These are phyloP conservation scores for Galeopsis tetrahit DNA, from an alignment of 257 asterid genomes.

Conservation along the genomic window DNA sequence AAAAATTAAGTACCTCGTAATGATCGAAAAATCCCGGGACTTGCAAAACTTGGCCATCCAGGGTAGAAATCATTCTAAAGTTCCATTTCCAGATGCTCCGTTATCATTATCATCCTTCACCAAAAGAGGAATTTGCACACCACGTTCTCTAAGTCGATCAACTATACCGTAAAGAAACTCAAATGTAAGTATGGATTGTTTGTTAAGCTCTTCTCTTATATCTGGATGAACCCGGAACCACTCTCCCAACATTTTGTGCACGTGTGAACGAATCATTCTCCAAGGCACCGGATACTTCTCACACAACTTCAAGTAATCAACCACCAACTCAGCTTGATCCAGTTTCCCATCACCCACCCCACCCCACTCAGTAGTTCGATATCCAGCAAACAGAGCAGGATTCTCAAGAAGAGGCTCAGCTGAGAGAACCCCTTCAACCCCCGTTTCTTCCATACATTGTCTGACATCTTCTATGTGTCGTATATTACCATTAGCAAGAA, in stretches of 20 bases:
- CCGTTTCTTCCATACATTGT: slow-evolving; percentile 77
- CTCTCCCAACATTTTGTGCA: slow-evolving; percentile 91
- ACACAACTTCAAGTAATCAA: slow-evolving; percentile 75
- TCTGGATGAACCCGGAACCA: slow-evolving; percentile 82
- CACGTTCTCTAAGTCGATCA: slow-evolving; percentile 68
- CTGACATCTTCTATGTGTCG: slow-evolving; percentile 74
- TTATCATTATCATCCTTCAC: slow-evolving; percentile 43
- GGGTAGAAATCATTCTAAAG: neutral
- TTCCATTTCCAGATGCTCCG: slow-evolving; percentile 35
- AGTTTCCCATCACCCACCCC: slow-evolving; percentile 48
- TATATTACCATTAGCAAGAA: slow-evolving; percentile 90
- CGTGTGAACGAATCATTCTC: slow-evolving; percentile 94
- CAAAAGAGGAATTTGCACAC: slow-evolving; percentile 68
- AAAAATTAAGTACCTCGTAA: neutral
- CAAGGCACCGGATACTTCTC: slow-evolving; percentile 94
- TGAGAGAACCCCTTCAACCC: slow-evolving; percentile 82
- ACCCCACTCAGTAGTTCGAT: slow-evolving; percentile 73
- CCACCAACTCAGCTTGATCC: slow-evolving; percentile 75
- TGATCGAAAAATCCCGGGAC: neutral
- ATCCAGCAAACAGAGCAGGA: slow-evolving; percentile 95
- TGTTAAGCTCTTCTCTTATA: slow-evolving; percentile 76
- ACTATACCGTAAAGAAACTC: slow-evolving; percentile 74
- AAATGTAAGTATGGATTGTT: slow-evolving; percentile 70
- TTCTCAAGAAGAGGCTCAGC: slow-evolving; percentile 96
- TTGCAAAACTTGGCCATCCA: neutral